These are phyloP conservation scores for Phytophthora palmivora DNA, from an alignment of 352 stramenopile genomes.

Conservation along the genomic window DNA sequence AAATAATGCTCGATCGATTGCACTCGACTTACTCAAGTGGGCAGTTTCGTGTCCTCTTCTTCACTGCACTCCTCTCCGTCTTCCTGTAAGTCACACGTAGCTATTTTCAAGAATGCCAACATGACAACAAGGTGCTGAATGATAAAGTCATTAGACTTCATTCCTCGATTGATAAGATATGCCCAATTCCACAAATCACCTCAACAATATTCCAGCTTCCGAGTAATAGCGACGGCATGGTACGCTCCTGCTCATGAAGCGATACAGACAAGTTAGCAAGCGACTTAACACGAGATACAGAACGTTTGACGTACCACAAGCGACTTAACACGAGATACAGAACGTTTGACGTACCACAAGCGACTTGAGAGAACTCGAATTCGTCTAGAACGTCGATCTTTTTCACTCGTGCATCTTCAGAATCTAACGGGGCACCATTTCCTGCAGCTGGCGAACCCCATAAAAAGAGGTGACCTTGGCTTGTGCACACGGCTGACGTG, in stretches of 20 bases:
- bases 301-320: no score
- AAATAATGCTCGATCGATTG: neutral
- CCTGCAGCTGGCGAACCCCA: slow-evolving; percentile 80
- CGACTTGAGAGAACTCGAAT: slow-evolving; percentile 59
- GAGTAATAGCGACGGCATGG: slow-evolving; percentile 66
- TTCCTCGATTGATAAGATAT: slow-evolving; percentile 2
- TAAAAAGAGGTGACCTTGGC: slow-evolving; percentile 65
- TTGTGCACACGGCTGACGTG: slow-evolving; percentile 59
- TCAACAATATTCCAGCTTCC: slow-evolving; percentile 57
- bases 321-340: no score
- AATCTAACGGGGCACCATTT: slow-evolving; percentile 62
- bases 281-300: slow-evolving; percentile 9
- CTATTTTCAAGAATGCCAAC: slow-evolving; percentile 33
- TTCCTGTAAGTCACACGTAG: slow-evolving; percentile 20
- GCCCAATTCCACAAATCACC: neutral
- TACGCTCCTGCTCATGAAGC: slow-evolving; percentile 52
- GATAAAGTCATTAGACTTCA: no score
- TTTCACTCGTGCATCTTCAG: slow-evolving; percentile 60
- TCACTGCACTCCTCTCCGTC: slow-evolving; percentile 5
- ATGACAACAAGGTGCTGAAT: no score
- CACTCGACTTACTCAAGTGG: neutral
- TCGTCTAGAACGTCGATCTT: slow-evolving; percentile 48
- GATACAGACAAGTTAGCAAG: slow-evolving; percentile 1
- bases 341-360: slow-evolving; percentile 54
- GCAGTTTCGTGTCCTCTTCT: slow-evolving; percentile 18